These are phyloP conservation scores for Dryadomyces quercus-mongolicae DNA, from an alignment of 2,329 filamentous ascomycete genomes.

Conservation along the genomic window DNA sequence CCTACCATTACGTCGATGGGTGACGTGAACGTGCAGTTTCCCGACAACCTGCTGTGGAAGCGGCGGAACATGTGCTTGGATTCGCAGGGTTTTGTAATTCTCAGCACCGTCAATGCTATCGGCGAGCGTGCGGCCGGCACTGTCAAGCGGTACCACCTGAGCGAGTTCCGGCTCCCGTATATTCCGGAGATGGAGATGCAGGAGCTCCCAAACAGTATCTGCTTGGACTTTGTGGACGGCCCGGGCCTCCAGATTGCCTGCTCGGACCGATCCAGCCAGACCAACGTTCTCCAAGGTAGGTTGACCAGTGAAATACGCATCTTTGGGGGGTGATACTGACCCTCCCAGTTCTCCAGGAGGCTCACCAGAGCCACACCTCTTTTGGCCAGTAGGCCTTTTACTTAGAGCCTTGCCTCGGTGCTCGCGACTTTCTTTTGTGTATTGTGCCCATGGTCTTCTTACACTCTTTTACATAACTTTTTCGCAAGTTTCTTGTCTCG, in stretches of 20 bases:
- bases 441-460: background rate
- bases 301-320: slow-evolving; percentile 9
- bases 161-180: slow-evolving; percentile 68
- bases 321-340: too few relatives aligned
- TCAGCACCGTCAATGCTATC: slow-evolving; percentile 53
- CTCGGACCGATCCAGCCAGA: slow-evolving; percentile 47
- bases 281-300: slow-evolving; percentile 41
- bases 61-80: slow-evolving; percentile 81
- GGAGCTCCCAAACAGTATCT: slow-evolving; percentile 79
- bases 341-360: slow-evolving; percentile 31
- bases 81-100: slow-evolving; percentile 67
- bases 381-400: background rate
- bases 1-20: slow-evolving; percentile 53
- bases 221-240: slow-evolving; percentile 48
- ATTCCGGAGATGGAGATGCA: slow-evolving; percentile 83
- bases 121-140: slow-evolving; percentile 32
- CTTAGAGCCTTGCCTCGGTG: too few relatives aligned
- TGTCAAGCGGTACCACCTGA: slow-evolving; percentile 71
- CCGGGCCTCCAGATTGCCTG: slow-evolving; percentile 53
- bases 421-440: background rate
- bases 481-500: background rate
- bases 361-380: slow-evolving; percentile 21
- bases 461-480: background rate
- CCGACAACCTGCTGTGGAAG: slow-evolving; percentile 94
- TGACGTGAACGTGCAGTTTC: slow-evolving; percentile 94